phyloP scores from a whole-genome alignment of 129 eudicot genomes.

The Arctium lappa region DNA sequence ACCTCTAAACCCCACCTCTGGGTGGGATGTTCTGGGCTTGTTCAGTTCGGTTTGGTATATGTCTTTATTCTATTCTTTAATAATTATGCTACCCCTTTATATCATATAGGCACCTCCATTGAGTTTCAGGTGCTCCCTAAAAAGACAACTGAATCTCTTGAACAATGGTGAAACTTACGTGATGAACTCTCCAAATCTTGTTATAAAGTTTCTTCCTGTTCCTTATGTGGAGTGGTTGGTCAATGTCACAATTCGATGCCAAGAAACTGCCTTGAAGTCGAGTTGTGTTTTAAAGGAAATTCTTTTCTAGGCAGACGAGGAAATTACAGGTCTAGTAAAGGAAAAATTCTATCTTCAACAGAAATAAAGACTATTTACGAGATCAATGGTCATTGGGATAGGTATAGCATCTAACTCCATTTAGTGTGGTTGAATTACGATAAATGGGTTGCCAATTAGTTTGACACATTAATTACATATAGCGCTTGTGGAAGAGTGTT shows the following conservation, averaged over 20 bases:
- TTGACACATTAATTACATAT: background rate
- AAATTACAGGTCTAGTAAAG: slow-evolving; percentile 53
- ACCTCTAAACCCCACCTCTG: no score
- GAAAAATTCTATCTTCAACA: slow-evolving; percentile 51
- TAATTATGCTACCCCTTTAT: slow-evolving; percentile 1
- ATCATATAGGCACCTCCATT: slow-evolving; percentile 53
- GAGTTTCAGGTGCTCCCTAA: slow-evolving; percentile 63
- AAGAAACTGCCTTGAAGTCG: slow-evolving; percentile 76
- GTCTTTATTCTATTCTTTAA: background rate
- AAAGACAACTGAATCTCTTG: slow-evolving; percentile 50
- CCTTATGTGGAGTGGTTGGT: slow-evolving; percentile 76
- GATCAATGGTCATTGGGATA: slow-evolving; percentile 92
- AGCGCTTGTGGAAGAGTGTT: no score
- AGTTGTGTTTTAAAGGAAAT: slow-evolving; percentile 51
- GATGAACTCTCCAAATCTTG: slow-evolving; percentile 75
- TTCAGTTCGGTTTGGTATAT: background rate
- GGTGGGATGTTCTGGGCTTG: background rate
- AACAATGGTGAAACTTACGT: slow-evolving; percentile 53
- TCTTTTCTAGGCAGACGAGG: slow-evolving; percentile 46
- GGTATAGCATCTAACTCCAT: slow-evolving; percentile 33
- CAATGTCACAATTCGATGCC: slow-evolving; percentile 57
- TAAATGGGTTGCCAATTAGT: no score
- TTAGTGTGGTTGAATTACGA: background rate
- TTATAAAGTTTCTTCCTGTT: slow-evolving; percentile 66
- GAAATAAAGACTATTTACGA: slow-evolving; percentile 47